Base-by-base conservation (phyloP, 2,329 filamentous ascomycete species). In the Colletotrichum coccodes region DNA sequence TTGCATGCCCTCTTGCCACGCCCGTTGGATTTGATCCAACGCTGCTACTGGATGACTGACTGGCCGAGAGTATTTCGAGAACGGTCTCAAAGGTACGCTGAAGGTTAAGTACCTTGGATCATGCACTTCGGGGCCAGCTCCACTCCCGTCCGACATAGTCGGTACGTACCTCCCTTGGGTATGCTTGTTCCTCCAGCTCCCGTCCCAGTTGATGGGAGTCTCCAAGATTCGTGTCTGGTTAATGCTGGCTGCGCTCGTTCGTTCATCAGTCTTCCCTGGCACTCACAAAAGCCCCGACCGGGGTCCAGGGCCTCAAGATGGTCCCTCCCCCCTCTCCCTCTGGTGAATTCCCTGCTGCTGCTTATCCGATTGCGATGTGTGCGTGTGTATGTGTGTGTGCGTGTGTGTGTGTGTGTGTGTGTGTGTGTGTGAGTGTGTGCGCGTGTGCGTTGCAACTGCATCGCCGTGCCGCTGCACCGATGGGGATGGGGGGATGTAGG, bases 101-200 rank as follows among this genome's bases (percentile, higher is more conserved):
- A 66, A 66, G 65, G 62, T 65, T 60, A 63, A 68, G 56, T 68
- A 60, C 47, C 61, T 66, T 66, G 62, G 61, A 54, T 65, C 66
- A 69, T 66, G 61, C 66, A 68, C 57, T 60, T 65, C 47, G 60
- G n/a, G 38, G 47, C 46, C 61, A 47, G 63, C 61, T 65, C 65
- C 65, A 69, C 66, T 60, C 49, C 42, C 56, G 61, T 59, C 66
- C 61, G 61, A 60, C 61, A 54, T 60, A 38, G 40, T 30, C 38
- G 53, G 52, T 68, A 68, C 64, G 64, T 68, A 68, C 42, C 53
- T 14, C 8, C 23, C 23, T 23, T 58, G 28, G 56, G 32, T 40
- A 56, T 57, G 54, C 49, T 47, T 64, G 60, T 53, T 64, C 53
- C 60, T 64, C 36, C 46, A 34, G 50, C 40, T 54, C 52, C 61